Percentiles rank a stretch among this genome's conserved stretches.
phyloP scores from a whole-genome alignment of 2,329 filamentous ascomycete species.

The Dothistroma pini region DNA sequence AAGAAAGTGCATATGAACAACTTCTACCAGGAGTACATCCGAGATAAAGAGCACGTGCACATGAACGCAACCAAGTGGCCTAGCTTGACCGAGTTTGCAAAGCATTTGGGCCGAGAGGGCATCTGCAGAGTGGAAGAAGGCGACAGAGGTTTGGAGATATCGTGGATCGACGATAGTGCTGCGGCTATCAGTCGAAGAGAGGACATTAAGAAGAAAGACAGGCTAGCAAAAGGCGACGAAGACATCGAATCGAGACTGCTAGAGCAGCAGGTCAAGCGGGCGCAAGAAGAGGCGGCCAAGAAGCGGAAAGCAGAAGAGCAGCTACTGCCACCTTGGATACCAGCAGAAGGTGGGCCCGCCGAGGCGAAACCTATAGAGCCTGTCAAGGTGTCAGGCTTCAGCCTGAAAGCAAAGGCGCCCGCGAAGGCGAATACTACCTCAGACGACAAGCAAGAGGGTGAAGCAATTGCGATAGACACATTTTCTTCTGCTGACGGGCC shows the following conservation, averaged over 20 bases:
- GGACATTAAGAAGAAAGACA: slow-evolving; percentile 75
- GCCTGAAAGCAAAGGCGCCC: slow-evolving; percentile 29
- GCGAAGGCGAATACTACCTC: slow-evolving; percentile 15
- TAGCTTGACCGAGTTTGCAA: slow-evolving; percentile 83
- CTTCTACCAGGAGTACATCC: slow-evolving; percentile 94
- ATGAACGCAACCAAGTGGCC: slow-evolving; percentile 93
- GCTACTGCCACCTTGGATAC: neutral
- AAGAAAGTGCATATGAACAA: slow-evolving; percentile 86
- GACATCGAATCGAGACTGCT: slow-evolving; percentile 82
- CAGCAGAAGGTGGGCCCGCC: slow-evolving; percentile 25
- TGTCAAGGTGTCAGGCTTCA: slow-evolving; percentile 36
- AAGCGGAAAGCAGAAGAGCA: slow-evolving; percentile 49
- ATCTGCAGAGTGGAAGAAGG: slow-evolving; percentile 88
- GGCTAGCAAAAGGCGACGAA: slow-evolving; percentile 86
- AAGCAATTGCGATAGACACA: slow-evolving; percentile 29
- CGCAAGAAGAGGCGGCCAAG: slow-evolving; percentile 60
- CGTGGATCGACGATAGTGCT: slow-evolving; percentile 88
- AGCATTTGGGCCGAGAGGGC: slow-evolving; percentile 78
- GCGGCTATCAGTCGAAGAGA: slow-evolving; percentile 79
- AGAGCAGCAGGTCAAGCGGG: slow-evolving; percentile 75
- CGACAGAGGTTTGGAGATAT: slow-evolving; percentile 78
- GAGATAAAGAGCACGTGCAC: slow-evolving; percentile 81
- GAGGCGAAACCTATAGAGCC: slow-evolving; percentile 35
- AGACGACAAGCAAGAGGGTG: slow-evolving; percentile 17
- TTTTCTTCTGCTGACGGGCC: slow-evolving; percentile 28